Evolutionary conservation across 1,139 yeast species (phyloP), one percentile per base, ranked within the genome.

Genomic region (Yamadazyma dushanensis): DNA sequence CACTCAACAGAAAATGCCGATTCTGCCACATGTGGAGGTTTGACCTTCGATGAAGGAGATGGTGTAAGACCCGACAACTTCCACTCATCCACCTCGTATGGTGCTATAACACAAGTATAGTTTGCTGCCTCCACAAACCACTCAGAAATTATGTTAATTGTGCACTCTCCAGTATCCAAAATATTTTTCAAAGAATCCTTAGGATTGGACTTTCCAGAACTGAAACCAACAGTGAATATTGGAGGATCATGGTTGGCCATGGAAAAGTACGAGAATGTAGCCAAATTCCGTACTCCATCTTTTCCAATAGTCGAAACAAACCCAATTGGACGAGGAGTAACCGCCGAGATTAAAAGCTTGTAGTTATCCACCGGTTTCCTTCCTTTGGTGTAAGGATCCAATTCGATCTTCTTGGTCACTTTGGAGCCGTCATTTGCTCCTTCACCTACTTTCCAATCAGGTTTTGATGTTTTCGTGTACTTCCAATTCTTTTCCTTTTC

Each of bases 61-160:
- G 74, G 74, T 1, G 82, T 76, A 38, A 79, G 57, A 0, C 84
- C 84, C 10, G 71, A 50, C 27, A 76, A 53, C 37, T 66, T 59
- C 78, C 81, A 78, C 50, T 79, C 85, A 39, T 71, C 74, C 10
- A 71, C 63, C 1, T 59, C 74, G 1, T 47, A 29, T 1, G 84
- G 84, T 2, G 78, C 67, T 43, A 68, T 55, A 15, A 61, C 61
- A 14, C 70, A 55, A 10, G 74, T 54, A 46, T 54, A 68, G 49
- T 79, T 77, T 9, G 83, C 82, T 10, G 83, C 84, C 41, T 79
- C 84, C 16, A 72, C 59, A 50, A 77, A 77, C 81, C 82, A 78
- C 53, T 79, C 85, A 32, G 79, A 67, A 22, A 79, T 67, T 36
- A 78, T 67, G 50, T 71, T 78, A 48, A 79, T 68, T 13, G 81